Base-by-base conservation (phyloP, 768 basidiomycete species). In the Lepiota venenata region DNA sequence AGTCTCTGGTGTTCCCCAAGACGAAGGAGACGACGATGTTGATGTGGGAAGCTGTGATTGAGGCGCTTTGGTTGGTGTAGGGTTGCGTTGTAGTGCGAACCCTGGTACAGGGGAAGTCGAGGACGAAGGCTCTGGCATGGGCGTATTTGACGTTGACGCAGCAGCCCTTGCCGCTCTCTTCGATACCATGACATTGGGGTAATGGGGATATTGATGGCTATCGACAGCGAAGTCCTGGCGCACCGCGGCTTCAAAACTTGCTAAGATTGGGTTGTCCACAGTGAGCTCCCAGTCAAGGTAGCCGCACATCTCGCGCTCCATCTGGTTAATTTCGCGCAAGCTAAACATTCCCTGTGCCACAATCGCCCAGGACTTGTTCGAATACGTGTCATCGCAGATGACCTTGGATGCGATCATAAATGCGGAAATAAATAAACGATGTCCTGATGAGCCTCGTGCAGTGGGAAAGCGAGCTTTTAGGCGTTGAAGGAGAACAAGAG, bases 211-310 rank as follows among this genome's bases (percentile, higher is more conserved):
- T 0, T 81, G 77, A 0, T 81, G 79, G 1, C 67, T 61, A 4
- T 79, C 62, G 14, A 69, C 67, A 14, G 63, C 52, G 57, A 88
- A 91, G 52, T 91, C 88, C 9, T 73, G 72, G 32, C 74, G 74
- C 0, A 88, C 80, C 63, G 79, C 79, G 0, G 63, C 62, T 61
- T 89, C 84, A 62, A 91, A 91, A 37, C 79, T 82, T 3, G 63
- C 58, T 0, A 91, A 71, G 0, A 83, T 83, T 0, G 73, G 63
- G 0, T 84, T 80, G 48, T 90, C 88, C 48, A 91, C 85, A 40
- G 84, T 88, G 6, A 91, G 74, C 63, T 91, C 87, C 94, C 93
- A 98, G 66, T 96, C 94, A 41, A 99, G 74, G 64, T 98, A 98
- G 14, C 82, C 76, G 63, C 80, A 93, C 87, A 97, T 93, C 71